Conservation (phyloP, 164 flowering plant genomes). For the Taxillus chinensis region DNA sequence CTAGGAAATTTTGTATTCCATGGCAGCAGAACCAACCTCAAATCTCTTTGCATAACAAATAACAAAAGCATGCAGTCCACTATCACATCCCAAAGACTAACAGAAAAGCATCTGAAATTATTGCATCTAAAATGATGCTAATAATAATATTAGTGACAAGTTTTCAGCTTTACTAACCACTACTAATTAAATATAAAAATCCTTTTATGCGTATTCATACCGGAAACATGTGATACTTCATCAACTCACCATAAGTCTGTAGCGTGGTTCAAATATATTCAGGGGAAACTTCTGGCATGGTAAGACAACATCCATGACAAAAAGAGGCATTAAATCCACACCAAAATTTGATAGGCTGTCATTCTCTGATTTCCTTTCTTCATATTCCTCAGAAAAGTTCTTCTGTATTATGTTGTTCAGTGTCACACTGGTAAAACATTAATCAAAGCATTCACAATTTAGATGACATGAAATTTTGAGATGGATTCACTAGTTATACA, state of each 20-base stretch:
- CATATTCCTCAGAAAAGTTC: slow-evolving; percentile 88
- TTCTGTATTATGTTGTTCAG: slow-evolving; percentile 85
- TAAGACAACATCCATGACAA: slow-evolving; percentile 89
- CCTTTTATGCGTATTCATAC: too few relatives aligned
- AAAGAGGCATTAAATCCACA: slow-evolving; percentile 77
- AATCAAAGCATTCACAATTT: neutral
- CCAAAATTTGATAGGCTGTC: slow-evolving; percentile 58
- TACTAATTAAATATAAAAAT: too few relatives aligned
- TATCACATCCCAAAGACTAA: too few relatives aligned
- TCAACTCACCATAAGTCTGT: slow-evolving; percentile 86
- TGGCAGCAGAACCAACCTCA: too few relatives aligned
- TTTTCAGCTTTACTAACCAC: too few relatives aligned
- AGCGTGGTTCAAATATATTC: slow-evolving; percentile 95
- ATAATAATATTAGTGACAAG: too few relatives aligned
- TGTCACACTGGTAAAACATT: slow-evolving; percentile 59
- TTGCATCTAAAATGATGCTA: too few relatives aligned
- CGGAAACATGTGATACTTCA: neutral
- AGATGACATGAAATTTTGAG: neutral
- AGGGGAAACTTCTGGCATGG: slow-evolving; percentile 86
- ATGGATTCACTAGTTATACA: neutral
- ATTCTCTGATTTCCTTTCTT: slow-evolving; percentile 79
- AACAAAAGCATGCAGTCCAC: too few relatives aligned
- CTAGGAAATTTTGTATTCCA: too few relatives aligned
- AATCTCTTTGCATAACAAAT: too few relatives aligned
- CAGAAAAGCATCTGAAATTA: too few relatives aligned